Base-by-base conservation (phyloP, 768 basidiomycete species). In the Lentinula sp. region DNA sequence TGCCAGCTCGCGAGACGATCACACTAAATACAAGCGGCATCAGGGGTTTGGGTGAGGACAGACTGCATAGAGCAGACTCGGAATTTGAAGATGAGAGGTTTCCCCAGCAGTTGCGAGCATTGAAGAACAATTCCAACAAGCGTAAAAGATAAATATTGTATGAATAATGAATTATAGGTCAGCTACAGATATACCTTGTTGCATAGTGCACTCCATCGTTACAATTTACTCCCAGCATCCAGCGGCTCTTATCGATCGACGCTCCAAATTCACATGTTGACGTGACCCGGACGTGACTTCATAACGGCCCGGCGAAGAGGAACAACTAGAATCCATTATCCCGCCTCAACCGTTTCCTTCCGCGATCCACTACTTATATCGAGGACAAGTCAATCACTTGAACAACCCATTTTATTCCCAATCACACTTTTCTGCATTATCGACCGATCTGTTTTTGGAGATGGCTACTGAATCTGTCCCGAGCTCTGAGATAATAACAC, bases 401-500 rank as follows among this genome's bases (percentile, higher is more conserved):
- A 20, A 32, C 53, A 54, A 53, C 66, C 68, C 68, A 65, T 62
- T 65, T 61, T 63, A 64, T 66, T 69, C 67, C 65, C 51, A 23
- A 49, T 53, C 52, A 13, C 13, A 20, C 39, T 50, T 57, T 51
- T 41, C 57, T 39, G 3, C 50, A 2, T 59, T 57, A 48, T 37
- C 59, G 49, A 59, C 55, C 43, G 28, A 49, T 58, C 20, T 43
- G 36, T 55, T 61, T 37, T 10, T 37, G 49, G 58, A 64, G 62
- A 81, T 82, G 78, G 66, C 78, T 50, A 67, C 82, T 68, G 86
- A 90, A 69, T 87, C 92, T 67, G 71, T 81, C 60, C 91, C 91
- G 63, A 87, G 78, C 77, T 90, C 90, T 46, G 93, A 97, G 71
- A 78, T 97, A 67, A 91, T 96, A 76, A 97, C 95, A 53, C 84